phyloP scores from a whole-genome alignment of 768 basidiomycete genomes.

The Daedaleopsis nitida region DNA sequence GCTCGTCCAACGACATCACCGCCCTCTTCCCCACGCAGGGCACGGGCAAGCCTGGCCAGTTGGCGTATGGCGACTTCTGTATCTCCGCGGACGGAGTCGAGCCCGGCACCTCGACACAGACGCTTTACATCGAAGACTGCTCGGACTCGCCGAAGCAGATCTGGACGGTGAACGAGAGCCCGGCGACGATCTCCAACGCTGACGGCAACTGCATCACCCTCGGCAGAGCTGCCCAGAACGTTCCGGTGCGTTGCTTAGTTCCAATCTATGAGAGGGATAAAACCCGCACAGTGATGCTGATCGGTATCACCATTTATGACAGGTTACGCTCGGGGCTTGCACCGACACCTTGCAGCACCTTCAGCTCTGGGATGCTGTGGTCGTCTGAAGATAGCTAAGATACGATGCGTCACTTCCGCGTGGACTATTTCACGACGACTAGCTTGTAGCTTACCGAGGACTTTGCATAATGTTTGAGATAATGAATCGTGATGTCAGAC shows the following conservation, averaged over 20 bases:
- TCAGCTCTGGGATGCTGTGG: too few species aligned
- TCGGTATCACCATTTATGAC: too few species aligned
- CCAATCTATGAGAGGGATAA: too few species aligned
- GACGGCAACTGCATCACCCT: slow-evolving; percentile 18
- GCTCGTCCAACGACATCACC: slow-evolving; percentile 8
- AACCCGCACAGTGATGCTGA: too few species aligned
- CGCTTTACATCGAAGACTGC: slow-evolving; percentile 13
- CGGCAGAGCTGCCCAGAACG: slow-evolving; percentile 11
- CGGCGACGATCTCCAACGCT: slow-evolving; percentile 15
- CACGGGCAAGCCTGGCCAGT: slow-evolving; percentile 6
- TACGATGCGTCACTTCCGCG: too few species aligned
- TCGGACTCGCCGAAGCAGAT: slow-evolving; percentile 5
- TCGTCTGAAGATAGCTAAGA: too few species aligned
- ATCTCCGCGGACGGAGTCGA: slow-evolving; percentile 15
- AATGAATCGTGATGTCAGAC: too few species aligned
- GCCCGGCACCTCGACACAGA: slow-evolving; percentile 5
- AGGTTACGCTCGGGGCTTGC: too few species aligned
- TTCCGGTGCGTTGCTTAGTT: neutral
- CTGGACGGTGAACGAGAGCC: slow-evolving; percentile 16
- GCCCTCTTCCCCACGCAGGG: slow-evolving; percentile 3
- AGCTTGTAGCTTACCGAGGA: too few species aligned
- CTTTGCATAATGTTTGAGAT: too few species aligned
- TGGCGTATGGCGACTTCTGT: slow-evolving; percentile 11
- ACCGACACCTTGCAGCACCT: too few species aligned
- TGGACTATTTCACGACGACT: too few species aligned